phyloP scores from a whole-genome alignment of 139 green algal species.

The Coccomyxa sp. region DNA sequence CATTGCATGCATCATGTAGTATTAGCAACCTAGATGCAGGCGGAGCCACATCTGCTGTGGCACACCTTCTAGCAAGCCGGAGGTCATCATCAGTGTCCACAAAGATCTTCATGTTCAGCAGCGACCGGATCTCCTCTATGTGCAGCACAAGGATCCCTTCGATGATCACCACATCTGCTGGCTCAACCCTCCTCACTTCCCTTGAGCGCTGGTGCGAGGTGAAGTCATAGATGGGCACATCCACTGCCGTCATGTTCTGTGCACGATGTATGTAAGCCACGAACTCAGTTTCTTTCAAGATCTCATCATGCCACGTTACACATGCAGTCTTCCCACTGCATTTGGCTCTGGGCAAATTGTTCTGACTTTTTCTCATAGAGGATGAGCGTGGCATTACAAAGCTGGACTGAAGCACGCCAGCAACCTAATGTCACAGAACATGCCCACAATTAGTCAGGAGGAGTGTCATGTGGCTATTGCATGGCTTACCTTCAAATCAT shows the following conservation, averaged over 20 bases:
- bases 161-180: slow-evolving; percentile 92
- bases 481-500: slow-evolving; percentile 29
- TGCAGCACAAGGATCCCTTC: slow-evolving; percentile 87
- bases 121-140: slow-evolving; percentile 64
- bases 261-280: neutral
- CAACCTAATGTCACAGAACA: too few species aligned
- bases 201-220: slow-evolving; percentile 61
- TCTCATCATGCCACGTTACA: neutral
- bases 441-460: too few species aligned
- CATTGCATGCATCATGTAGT: too few species aligned
- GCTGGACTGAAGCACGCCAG: too few species aligned
- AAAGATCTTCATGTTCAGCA: slow-evolving; percentile 93
- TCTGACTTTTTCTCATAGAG: neutral
- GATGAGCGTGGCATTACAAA: neutral
- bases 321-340: neutral
- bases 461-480: too few species aligned
- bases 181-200: slow-evolving; percentile 60
- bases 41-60: too few species aligned
- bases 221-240: slow-evolving; percentile 96
- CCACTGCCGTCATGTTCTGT: slow-evolving; percentile 53
- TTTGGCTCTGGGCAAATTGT: too few species aligned
- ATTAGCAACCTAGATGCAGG: too few species aligned
- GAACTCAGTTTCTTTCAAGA: neutral
- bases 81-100: slow-evolving; percentile 92
- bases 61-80: slow-evolving; percentile 71